These are phyloP conservation scores for Coix lacrymajobi DNA, from an alignment of 176 grass and related monocot species.

Conservation along the genomic window DNA sequence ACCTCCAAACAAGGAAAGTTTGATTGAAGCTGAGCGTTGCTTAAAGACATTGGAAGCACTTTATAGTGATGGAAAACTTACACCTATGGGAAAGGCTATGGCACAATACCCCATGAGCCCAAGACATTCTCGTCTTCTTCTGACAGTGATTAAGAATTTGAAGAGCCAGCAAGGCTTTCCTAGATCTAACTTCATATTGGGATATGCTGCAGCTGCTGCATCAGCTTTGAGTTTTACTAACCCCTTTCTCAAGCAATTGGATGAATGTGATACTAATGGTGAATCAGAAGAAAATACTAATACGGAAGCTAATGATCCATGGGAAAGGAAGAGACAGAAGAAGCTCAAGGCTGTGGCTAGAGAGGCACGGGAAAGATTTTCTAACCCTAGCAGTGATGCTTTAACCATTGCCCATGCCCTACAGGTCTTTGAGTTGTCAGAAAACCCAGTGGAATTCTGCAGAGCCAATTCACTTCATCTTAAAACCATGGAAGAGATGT, in stretches of 20 bases:
- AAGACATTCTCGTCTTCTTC: constrained; percentile 82
- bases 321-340: constrained; percentile 56
- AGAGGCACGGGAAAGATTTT: constrained; percentile 62
- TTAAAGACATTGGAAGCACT: constrained; percentile 85
- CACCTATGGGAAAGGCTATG: constrained; percentile 86
- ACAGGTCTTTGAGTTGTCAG: constrained; percentile 73
- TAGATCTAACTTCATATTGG: constrained; percentile 68
- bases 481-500: constrained; percentile 99
- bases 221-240: constrained; percentile 88
- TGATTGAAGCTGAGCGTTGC: constrained; percentile 78
- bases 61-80: constrained; percentile 48
- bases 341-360: constrained; percentile 57
- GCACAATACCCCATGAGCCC: constrained; percentile 88
- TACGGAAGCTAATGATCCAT: constrained; percentile 30
- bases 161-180: constrained; percentile 37
- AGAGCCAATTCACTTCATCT: constrained; percentile 77
- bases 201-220: constrained; percentile 67
- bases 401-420: constrained; percentile 77
- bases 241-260: constrained; percentile 67
- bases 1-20: constrained; percentile 62
- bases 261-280: constrained; percentile 23
- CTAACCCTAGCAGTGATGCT: constrained; percentile 82
- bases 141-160: constrained; percentile 78
- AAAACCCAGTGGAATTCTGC: constrained; percentile 66
- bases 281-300: constrained; percentile 36